Conservation (phyloP, 345 rosid genomes). For the Aurinia saxatilis region DNA sequence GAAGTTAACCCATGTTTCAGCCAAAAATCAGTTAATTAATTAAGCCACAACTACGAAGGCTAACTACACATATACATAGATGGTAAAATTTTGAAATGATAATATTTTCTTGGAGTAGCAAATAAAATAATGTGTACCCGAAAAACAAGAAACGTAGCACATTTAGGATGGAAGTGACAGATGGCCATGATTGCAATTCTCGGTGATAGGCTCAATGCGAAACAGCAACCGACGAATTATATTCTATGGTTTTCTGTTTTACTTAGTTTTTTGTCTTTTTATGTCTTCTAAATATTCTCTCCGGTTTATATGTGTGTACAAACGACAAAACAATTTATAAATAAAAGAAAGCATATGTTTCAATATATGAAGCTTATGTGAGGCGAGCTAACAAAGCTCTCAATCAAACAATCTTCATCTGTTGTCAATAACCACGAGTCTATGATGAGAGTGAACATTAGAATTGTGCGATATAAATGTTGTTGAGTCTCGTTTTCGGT, state of each 20-base stretch:
- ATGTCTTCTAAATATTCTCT: slow-evolving; percentile 27
- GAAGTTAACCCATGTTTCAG: neutral
- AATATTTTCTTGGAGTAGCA: neutral
- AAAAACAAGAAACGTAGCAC: slow-evolving; percentile 4
- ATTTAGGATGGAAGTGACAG: slow-evolving; percentile 13
- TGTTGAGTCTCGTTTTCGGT: too few relatives aligned
- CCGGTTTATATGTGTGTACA: neutral
- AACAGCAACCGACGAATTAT: slow-evolving; percentile 17
- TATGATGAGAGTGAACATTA: neutral
- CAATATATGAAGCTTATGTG: too few relatives aligned
- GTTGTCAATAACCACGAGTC: neutral
- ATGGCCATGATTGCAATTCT: slow-evolving; percentile 27
- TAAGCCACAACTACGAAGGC: neutral
- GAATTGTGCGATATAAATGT: neutral
- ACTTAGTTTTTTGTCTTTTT: slow-evolving; percentile 17
- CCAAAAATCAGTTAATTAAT: neutral
- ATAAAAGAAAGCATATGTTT: neutral
- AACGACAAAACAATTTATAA: neutral
- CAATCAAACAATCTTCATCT: neutral
- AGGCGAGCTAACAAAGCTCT: too few relatives aligned
- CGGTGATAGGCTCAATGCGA: slow-evolving; percentile 23
- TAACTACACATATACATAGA: neutral
- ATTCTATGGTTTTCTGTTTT: slow-evolving; percentile 23
- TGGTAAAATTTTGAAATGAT: neutral
- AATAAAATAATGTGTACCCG: neutral